Conservation (phyloP, 148 eudicot species). For the Diospyros kaki region DNA sequence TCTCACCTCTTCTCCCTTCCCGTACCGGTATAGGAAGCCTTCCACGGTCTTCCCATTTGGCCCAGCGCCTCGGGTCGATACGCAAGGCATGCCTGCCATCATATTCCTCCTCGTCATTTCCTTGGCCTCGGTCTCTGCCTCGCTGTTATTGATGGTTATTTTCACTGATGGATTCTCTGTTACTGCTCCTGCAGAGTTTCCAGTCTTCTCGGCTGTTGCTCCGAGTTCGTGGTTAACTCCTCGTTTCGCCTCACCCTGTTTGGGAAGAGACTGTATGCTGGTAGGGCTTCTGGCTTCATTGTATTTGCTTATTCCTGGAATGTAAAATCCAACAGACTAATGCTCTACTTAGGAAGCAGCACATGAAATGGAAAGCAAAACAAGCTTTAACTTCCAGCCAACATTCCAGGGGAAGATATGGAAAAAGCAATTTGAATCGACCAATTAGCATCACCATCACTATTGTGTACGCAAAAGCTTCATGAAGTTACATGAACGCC, state of each 20-base stretch:
- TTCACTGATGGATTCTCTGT: conserved; percentile 6
- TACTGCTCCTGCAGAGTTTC: not conserved
- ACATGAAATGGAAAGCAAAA: too few relatives aligned
- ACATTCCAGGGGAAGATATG: too few relatives aligned
- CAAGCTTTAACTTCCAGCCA: too few relatives aligned
- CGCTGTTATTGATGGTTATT: not conserved
- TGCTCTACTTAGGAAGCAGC: too few relatives aligned
- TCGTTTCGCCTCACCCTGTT: not conserved
- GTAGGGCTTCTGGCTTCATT: conserved; percentile 14
- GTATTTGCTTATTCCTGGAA: conserved; percentile 15
- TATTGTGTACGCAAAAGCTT: too few relatives aligned
- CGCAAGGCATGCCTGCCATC: conserved; percentile 38
- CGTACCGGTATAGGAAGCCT: conserved; percentile 51
- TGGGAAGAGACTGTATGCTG: conserved; percentile 13
- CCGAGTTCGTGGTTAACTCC: not conserved
- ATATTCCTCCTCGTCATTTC: conserved; percentile 1
- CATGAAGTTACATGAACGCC: too few relatives aligned
- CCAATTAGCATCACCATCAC: too few relatives aligned
- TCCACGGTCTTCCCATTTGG: conserved; percentile 39
- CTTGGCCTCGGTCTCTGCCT: not conserved
- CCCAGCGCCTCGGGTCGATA: conserved; percentile 42
- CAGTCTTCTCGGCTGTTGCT: not conserved
- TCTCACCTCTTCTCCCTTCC: conserved; percentile 50
- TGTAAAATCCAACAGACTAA: not conserved
- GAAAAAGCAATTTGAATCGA: too few relatives aligned